Percentiles rank a stretch among this genome's conserved stretches.
These are phyloP conservation scores for Aspergillus thermomutatus DNA, from an alignment of 2,329 filamentous ascomycete genomes.

Conservation along the genomic window DNA sequence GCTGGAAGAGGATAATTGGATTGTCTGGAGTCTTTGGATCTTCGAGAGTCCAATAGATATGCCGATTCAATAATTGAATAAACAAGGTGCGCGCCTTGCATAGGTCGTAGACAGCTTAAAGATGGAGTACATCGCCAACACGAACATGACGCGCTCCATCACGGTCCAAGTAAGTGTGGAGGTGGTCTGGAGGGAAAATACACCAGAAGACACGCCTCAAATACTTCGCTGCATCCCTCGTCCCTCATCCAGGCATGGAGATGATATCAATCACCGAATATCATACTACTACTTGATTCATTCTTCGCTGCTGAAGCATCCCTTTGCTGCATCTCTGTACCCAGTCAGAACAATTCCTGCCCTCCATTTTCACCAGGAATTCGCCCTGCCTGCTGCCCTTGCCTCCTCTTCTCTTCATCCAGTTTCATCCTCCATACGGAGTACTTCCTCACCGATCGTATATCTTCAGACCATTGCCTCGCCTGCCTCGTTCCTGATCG, in stretches of 20 bases:
- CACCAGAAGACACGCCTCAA: not conserved
- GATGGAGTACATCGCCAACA: not conserved
- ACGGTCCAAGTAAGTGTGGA: not conserved
- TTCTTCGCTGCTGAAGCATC: not conserved
- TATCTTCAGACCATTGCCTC: conserved; percentile 9
- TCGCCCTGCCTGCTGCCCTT: conserved; percentile 2
- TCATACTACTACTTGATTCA: not conserved
- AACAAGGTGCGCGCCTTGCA: not conserved
- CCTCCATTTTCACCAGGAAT: conserved; percentile 1
- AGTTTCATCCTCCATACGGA: not conserved
- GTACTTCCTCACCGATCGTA: conserved; percentile 6
- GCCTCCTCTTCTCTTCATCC: not conserved
- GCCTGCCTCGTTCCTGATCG: not conserved
- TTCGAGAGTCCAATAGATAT: not conserved
- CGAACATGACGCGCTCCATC: not conserved
- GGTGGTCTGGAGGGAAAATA: not conserved
- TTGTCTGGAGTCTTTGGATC: not conserved
- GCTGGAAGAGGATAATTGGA: not conserved
- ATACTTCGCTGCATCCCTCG: not conserved
- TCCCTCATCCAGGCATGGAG: not conserved
- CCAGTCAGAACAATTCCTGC: conserved; percentile 3
- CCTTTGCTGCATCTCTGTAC: not conserved
- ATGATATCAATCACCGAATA: not conserved
- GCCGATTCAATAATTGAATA: not conserved
- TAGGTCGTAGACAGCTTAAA: not conserved